phyloP scores from a whole-genome alignment of 805 yeast genomes.

The Barnettozyma vustinii region DNA sequence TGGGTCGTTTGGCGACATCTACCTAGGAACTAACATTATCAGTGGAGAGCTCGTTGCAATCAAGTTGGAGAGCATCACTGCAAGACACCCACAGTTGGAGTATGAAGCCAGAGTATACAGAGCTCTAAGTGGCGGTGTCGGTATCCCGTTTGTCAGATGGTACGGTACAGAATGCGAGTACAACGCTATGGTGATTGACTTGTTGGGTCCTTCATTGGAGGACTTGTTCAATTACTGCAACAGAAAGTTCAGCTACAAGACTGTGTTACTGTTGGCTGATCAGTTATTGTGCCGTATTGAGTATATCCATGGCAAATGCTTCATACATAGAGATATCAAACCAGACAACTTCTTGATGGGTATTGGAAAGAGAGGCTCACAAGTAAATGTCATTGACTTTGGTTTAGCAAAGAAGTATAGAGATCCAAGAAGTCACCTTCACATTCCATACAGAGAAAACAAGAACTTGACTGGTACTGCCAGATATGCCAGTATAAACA shows the following conservation, averaged over 20 bases:
- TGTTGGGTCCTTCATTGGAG: constrained; percentile 91
- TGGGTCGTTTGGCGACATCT: constrained; percentile 97
- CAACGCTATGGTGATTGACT: constrained; percentile 94
- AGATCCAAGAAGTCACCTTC: constrained; percentile 90
- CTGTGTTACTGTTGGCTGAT: constrained; percentile 88
- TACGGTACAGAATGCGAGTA: constrained; percentile 95
- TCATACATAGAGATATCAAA: constrained; percentile 93
- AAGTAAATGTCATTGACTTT: constrained; percentile 93
- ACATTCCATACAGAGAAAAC: constrained; percentile 94
- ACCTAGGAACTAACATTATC: constrained; percentile 85
- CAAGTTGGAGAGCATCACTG: constrained; percentile 82
- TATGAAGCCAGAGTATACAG: constrained; percentile 96
- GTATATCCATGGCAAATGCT: constrained; percentile 91
- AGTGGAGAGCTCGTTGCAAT: constrained; percentile 98
- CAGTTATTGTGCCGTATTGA: constrained; percentile 92
- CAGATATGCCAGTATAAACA: constrained; percentile 89
- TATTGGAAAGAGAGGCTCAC: constrained; percentile 90
- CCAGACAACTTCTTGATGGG: constrained; percentile 91
- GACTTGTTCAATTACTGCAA: constrained; percentile 95
- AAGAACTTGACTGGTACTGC: constrained; percentile 97
- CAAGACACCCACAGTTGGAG: constrained; percentile 95
- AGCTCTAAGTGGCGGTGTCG: constrained; percentile 92
- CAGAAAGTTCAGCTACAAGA: constrained; percentile 87
- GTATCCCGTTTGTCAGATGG: constrained; percentile 96
- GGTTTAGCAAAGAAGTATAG: constrained; percentile 93